Evolutionary conservation across 768 basidiomycete genomes (phyloP).

Genomic region (Crucibulum laeve): DNA sequence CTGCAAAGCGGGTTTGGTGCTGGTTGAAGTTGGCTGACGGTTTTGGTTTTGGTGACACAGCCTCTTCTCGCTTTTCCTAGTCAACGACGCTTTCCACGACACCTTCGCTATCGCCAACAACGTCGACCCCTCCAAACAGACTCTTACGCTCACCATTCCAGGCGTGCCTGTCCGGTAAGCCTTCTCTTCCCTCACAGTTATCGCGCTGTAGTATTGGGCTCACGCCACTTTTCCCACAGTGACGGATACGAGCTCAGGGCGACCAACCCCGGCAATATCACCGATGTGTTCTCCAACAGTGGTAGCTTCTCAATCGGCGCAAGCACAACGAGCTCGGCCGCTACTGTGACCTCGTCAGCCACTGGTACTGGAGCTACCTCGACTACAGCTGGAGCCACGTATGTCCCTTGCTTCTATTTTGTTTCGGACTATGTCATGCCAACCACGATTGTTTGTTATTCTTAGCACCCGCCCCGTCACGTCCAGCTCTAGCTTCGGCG

Average conservation of each 20-base stretch:
- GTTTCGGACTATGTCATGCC: neutral
- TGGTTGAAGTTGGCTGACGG: no score
- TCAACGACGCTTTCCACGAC: constrained; percentile 47
- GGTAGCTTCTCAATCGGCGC: constrained; percentile 38
- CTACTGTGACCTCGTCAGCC: constrained; percentile 1
- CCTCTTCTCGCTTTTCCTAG: constrained; percentile 20
- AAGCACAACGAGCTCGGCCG: constrained; percentile 6
- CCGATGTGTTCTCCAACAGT: constrained; percentile 34
- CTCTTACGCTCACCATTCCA: constrained; percentile 38
- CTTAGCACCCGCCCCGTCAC: neutral
- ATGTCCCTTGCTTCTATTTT: constrained; percentile 1
- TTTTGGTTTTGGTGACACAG: no score
- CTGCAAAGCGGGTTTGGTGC: no score
- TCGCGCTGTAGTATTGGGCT: neutral
- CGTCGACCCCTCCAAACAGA: constrained; percentile 29
- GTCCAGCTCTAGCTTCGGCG: constrained; percentile 11
- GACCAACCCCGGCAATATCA: constrained; percentile 41
- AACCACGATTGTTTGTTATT: neutral
- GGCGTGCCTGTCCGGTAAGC: constrained; percentile 43
- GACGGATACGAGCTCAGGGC: constrained; percentile 44
- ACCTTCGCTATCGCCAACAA: constrained; percentile 53
- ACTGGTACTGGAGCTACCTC: constrained; percentile 3
- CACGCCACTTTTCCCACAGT: constrained; percentile 20
- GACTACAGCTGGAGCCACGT: constrained; percentile 6
- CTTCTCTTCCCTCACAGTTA: neutral